phyloP scores from a whole-genome alignment of 495 filamentous ascomycete genomes.

The Tuber borchii region DNA sequence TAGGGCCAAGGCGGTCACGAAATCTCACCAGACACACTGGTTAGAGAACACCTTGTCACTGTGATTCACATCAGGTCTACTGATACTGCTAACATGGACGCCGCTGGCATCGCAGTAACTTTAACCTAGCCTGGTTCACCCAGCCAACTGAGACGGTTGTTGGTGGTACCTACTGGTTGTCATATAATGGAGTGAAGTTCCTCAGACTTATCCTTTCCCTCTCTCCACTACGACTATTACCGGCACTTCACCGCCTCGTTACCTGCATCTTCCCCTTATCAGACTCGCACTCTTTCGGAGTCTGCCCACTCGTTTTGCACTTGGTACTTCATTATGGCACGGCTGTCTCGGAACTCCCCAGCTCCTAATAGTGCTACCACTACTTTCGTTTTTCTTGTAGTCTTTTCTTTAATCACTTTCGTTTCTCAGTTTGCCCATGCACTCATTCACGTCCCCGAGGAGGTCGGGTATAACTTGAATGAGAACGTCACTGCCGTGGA shows the following conservation, averaged over 20 bases:
- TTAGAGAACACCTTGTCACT: too few relatives aligned
- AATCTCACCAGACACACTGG: background rate
- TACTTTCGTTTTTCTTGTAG: background rate
- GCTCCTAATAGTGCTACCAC: background rate
- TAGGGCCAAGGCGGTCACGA: background rate
- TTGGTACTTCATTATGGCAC: background rate
- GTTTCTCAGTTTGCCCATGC: background rate
- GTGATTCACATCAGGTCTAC: background rate
- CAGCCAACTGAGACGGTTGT: background rate
- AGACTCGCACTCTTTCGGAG: background rate
- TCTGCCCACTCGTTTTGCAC: background rate
- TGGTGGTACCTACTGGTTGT: background rate
- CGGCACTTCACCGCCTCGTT: background rate
- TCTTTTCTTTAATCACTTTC: background rate
- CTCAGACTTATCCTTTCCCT: background rate
- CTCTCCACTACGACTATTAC: background rate
- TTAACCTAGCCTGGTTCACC: background rate
- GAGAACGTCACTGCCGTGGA: constrained; percentile 53
- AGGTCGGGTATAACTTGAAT: constrained; percentile 58
- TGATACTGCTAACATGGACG: background rate
- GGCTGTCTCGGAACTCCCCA: background rate
- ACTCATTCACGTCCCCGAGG: constrained; percentile 48
- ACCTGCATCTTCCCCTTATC: background rate
- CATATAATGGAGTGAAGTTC: background rate
- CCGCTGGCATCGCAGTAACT: background rate